Percentiles rank a stretch among this genome's conserved stretches.
phyloP scores from a whole-genome alignment of 768 basidiomycete genomes.

The Tricholoma saponaceum region DNA sequence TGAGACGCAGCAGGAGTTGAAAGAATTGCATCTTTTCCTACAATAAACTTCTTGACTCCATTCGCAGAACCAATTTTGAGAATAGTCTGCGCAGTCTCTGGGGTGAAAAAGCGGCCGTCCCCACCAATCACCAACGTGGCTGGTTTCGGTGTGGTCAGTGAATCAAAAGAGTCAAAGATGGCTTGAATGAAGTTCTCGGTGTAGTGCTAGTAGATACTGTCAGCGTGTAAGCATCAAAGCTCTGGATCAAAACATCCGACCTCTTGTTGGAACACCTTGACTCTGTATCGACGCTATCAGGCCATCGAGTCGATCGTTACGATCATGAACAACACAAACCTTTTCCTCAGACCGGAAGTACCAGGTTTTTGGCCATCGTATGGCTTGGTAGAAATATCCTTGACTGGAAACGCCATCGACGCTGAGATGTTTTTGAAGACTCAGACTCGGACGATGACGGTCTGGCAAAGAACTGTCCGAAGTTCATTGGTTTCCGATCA shows the following conservation, averaged over 20 bases:
- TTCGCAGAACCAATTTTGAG: constrained; percentile 93
- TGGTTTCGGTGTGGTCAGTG: constrained; percentile 52
- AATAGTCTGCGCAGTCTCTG: constrained; percentile 86
- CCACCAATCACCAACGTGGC: constrained; percentile 93
- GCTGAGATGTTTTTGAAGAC: background rate
- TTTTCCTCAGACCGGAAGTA: constrained; percentile 95
- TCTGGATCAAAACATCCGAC: constrained; percentile 37
- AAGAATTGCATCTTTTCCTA: constrained; percentile 87
- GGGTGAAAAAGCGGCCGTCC: constrained; percentile 91
- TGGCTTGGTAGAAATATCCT: constrained; percentile 77
- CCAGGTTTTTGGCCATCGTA: constrained; percentile 96
- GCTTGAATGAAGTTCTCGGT: constrained; percentile 98
- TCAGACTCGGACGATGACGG: background rate
- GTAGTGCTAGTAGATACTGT: constrained; percentile 66
- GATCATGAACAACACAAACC: constrained; percentile 43
- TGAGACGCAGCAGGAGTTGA: constrained; percentile 98
- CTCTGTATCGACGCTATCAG: constrained; percentile 45
- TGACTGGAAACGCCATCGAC: constrained; percentile 45
- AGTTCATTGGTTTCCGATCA: background rate
- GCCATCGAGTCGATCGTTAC: constrained; percentile 8
- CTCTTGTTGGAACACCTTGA: constrained; percentile 98
- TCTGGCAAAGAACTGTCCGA: background rate
- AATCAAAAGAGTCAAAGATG: constrained; percentile 87
- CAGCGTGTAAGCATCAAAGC: constrained; percentile 4
- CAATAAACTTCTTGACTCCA: constrained; percentile 86